phyloP scores from a whole-genome alignment of 345 rosid species.

The Pistacia atlantica region DNA sequence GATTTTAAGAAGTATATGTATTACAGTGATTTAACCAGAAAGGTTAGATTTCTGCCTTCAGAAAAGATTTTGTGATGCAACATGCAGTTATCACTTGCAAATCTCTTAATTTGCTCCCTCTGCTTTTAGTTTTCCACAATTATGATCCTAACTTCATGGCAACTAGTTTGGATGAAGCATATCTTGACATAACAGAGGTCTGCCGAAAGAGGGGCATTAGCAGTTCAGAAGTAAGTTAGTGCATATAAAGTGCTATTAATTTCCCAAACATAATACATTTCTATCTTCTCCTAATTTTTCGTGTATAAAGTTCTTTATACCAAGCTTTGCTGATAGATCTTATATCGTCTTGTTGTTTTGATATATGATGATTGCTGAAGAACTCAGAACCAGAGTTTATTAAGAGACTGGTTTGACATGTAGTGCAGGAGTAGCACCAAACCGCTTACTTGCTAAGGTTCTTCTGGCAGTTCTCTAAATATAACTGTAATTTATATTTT shows the following conservation, averaged over 20 bases:
- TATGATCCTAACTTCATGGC: constrained; percentile 81
- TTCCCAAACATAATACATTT: constrained; percentile 3
- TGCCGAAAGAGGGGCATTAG: constrained; percentile 57
- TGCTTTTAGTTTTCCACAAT: constrained; percentile 55
- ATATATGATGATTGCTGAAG: constrained; percentile 74
- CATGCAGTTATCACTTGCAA: constrained; percentile 10
- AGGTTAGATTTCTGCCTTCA: constrained; percentile 48
- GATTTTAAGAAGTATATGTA: constrained; percentile 81
- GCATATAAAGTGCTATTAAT: constrained; percentile 2
- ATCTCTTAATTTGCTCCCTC: constrained; percentile 26
- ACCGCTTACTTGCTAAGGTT: constrained; percentile 94
- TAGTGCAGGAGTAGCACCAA: constrained; percentile 95
- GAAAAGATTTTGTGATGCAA: constrained; percentile 13
- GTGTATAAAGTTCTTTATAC: background rate
- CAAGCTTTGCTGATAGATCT: background rate
- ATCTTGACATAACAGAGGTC: constrained; percentile 82
- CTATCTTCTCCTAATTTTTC: constrained; percentile 10
- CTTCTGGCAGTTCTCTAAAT: background rate
- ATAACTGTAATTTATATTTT: background rate
- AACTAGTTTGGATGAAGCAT: constrained; percentile 94
- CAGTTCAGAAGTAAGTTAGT: constrained; percentile 62
- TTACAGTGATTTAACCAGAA: constrained; percentile 78
- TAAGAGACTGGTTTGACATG: constrained; percentile 91
- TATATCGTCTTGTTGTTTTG: constrained; percentile 18
- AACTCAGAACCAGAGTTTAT: constrained; percentile 64